These are phyloP conservation scores for Leccinum subgranulosum DNA, from an alignment of 768 basidiomycete species.

Conservation along the genomic window DNA sequence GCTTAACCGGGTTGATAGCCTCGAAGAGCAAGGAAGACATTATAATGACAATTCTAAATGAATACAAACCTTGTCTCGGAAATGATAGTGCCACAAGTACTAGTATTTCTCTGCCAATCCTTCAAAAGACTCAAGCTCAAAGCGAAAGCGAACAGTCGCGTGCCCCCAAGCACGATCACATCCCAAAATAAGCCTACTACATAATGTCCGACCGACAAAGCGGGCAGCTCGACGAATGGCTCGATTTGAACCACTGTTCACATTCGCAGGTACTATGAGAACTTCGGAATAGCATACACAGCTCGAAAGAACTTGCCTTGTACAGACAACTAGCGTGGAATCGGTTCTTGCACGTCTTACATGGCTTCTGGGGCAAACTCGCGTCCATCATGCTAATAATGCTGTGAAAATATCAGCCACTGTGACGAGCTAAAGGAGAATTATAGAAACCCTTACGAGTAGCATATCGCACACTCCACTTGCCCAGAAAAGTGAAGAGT, in stretches of 20 bases:
- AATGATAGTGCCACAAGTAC: background rate
- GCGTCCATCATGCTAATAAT: slow-evolving; percentile 91
- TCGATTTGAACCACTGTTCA: slow-evolving; percentile 80
- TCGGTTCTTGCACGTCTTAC: slow-evolving; percentile 90
- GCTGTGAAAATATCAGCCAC: slow-evolving; percentile 36
- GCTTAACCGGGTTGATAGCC: too few species aligned
- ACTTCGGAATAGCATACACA: background rate
- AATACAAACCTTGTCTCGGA: slow-evolving; percentile 3
- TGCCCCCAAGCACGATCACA: background rate
- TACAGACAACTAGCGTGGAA: slow-evolving; percentile 92
- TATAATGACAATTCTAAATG: background rate
- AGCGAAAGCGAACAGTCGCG: background rate
- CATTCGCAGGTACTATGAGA: background rate
- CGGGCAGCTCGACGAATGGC: slow-evolving; percentile 89
- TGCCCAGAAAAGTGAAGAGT: slow-evolving; percentile 91
- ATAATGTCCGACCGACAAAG: slow-evolving; percentile 85
- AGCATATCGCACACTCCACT: slow-evolving; percentile 95
- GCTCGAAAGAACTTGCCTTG: slow-evolving; percentile 51
- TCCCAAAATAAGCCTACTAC: slow-evolving; percentile 31
- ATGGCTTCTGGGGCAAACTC: slow-evolving; percentile 83
- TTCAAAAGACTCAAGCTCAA: background rate
- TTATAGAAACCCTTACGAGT: slow-evolving; percentile 55
- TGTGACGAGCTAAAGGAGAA: background rate
- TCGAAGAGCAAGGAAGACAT: too few species aligned
- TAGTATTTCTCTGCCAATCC: background rate